phyloP scores from a whole-genome alignment of 2,329 filamentous ascomycete species.

The Chalaropsis thielavioides region DNA sequence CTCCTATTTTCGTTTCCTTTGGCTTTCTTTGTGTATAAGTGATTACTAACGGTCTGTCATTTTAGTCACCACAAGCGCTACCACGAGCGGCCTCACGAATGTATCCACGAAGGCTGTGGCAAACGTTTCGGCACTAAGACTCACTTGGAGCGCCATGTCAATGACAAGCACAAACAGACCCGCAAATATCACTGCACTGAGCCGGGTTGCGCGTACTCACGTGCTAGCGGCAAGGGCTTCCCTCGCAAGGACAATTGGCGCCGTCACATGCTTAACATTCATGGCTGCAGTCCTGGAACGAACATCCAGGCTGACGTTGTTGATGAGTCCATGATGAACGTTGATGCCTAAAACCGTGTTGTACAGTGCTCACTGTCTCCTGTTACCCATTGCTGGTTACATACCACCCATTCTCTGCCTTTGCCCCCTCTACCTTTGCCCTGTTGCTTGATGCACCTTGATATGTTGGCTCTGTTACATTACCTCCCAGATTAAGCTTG shows the following conservation, averaged over 20 bases:
- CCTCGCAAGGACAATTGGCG: slow-evolving; percentile 50
- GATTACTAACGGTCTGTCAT: slow-evolving; percentile 19
- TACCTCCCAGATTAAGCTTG: neutral
- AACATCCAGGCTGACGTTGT: slow-evolving; percentile 20
- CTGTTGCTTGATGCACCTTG: neutral
- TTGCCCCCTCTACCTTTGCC: neutral
- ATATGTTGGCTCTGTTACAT: neutral
- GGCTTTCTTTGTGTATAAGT: slow-evolving; percentile 2
- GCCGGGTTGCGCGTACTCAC: slow-evolving; percentile 41
- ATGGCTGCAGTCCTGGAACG: slow-evolving; percentile 24
- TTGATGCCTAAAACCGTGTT: neutral
- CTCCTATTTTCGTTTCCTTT: too few relatives aligned
- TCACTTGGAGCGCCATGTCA: slow-evolving; percentile 46
- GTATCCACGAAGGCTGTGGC: slow-evolving; percentile 37
- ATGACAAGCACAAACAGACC: slow-evolving; percentile 46
- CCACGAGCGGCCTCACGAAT: slow-evolving; percentile 45
- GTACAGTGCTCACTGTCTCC: neutral
- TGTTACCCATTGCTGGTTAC: neutral
- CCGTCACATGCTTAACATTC: slow-evolving; percentile 47
- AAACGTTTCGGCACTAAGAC: slow-evolving; percentile 48
- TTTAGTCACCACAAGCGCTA: slow-evolving; percentile 46
- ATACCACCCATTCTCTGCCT: neutral
- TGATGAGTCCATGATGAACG: slow-evolving; percentile 12
- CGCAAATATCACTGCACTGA: slow-evolving; percentile 45
- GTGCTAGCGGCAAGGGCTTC: slow-evolving; percentile 41